These are phyloP conservation scores for Populus alba DNA, from an alignment of 345 rosid genomes.

Conservation along the genomic window DNA sequence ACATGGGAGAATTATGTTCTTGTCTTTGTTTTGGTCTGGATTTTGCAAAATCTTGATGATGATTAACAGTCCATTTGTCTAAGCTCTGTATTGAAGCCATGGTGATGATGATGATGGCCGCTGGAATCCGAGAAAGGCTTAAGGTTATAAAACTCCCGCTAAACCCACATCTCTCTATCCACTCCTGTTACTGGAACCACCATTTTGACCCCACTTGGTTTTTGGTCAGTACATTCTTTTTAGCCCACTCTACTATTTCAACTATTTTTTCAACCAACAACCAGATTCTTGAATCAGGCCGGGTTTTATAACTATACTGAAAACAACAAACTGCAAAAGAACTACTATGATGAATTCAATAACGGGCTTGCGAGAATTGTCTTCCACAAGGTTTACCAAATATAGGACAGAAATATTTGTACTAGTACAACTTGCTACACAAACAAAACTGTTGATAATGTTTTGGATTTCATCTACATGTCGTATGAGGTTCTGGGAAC, in stretches of 20 bases:
- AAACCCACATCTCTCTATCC: constrained; percentile 21
- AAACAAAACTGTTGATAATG: neutral
- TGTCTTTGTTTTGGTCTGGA: neutral
- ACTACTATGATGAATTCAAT: neutral
- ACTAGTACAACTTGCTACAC: neutral
- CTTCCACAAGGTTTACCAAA: neutral
- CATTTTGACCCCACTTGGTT: constrained; percentile 14
- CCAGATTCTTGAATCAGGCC: no score
- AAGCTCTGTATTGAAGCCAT: constrained; percentile 13
- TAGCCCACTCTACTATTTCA: no score
- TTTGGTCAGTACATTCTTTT: neutral
- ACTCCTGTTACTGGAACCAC: constrained; percentile 11
- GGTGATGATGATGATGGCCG: constrained; percentile 17
- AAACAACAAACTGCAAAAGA: no score
- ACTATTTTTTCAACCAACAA: no score
- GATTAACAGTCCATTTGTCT: no score
- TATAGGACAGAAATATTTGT: neutral
- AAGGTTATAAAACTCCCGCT: constrained; percentile 12
- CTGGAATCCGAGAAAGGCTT: neutral
- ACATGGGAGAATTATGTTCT: no score
- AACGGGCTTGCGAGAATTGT: neutral
- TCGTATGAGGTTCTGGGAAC: no score
- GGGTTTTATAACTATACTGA: no score
- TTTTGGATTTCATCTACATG: neutral
- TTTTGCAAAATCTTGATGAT: no score